Evolutionary conservation across 257 asterid genomes (phyloP).

Genomic region (Linaria vulgaris): DNA sequence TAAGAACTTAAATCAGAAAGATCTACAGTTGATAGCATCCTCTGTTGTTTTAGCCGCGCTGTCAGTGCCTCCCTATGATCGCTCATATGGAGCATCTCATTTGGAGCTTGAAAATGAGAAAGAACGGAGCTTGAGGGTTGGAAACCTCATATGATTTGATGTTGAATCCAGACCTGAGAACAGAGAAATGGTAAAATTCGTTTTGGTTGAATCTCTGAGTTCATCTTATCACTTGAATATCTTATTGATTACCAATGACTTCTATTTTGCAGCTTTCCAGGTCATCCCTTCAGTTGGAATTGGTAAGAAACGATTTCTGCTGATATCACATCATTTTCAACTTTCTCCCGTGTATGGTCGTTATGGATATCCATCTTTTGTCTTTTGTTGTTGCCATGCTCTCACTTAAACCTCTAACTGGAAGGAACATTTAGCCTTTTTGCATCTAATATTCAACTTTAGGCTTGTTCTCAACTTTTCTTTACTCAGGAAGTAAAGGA

Average conservation of each 20-base stretch:
- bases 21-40: slow-evolving; percentile 79
- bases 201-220: slow-evolving; percentile 23
- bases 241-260: slow-evolving; percentile 18
- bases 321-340: slow-evolving; percentile 9
- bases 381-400: no score
- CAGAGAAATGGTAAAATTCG: slow-evolving; percentile 55
- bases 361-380: background rate
- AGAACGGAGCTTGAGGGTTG: slow-evolving; percentile 65
- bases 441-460: background rate
- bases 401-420: no score
- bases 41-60: slow-evolving; percentile 87
- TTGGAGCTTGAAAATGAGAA: slow-evolving; percentile 82
- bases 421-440: no score
- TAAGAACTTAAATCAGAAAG: slow-evolving; percentile 86
- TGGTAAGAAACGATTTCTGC: slow-evolving; percentile 54
- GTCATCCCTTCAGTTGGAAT: slow-evolving; percentile 61
- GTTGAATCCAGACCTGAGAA: slow-evolving; percentile 66
- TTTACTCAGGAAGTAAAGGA: slow-evolving; percentile 81
- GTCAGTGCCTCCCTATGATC: slow-evolving; percentile 81
- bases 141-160: slow-evolving; percentile 67
- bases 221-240: background rate
- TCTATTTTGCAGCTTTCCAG: slow-evolving; percentile 77
- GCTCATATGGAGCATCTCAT: slow-evolving; percentile 68
- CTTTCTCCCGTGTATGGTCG: background rate
- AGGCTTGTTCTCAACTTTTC: background rate